These are phyloP conservation scores for Fusarium xylarioides DNA, from an alignment of 2,329 filamentous ascomycete species.

Conservation along the genomic window DNA sequence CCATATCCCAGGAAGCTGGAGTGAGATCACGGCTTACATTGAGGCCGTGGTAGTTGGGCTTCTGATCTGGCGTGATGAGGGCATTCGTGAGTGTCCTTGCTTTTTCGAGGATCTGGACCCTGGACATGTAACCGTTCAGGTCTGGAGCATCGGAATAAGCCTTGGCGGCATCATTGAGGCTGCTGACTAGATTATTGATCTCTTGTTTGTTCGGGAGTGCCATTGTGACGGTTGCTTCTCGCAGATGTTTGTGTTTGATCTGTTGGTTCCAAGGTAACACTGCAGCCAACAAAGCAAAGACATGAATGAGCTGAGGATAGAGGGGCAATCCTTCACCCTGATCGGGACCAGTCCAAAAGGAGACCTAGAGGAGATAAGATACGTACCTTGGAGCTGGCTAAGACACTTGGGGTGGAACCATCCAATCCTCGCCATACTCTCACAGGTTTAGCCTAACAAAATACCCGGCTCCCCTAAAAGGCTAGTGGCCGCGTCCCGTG, in stretches of 20 bases:
- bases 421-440: not conserved
- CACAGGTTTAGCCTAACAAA: not conserved
- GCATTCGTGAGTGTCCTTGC: slow-evolving; percentile 41
- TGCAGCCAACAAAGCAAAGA: not conserved
- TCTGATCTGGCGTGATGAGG: slow-evolving; percentile 42
- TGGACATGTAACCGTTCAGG: slow-evolving; percentile 39
- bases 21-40: slow-evolving; percentile 33
- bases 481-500: not conserved
- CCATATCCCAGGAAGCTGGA: fast-evolving
- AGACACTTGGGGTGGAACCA: not conserved
- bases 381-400: not conserved
- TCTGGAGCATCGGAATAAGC: slow-evolving; percentile 39
- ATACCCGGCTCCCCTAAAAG: not conserved
- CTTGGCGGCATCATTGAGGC: slow-evolving; percentile 29
- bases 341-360: not conserved
- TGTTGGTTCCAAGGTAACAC: not conserved
- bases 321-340: not conserved
- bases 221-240: not conserved
- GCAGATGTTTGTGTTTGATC: not conserved
- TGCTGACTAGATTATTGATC: slow-evolving; percentile 32
- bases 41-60: slow-evolving; percentile 47
- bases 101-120: slow-evolving; percentile 42
- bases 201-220: slow-evolving; percentile 31
- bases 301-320: not conserved
- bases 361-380: not conserved